Base-by-base conservation (phyloP, 2,329 filamentous ascomycete genomes). In the Polychaeton citri region DNA sequence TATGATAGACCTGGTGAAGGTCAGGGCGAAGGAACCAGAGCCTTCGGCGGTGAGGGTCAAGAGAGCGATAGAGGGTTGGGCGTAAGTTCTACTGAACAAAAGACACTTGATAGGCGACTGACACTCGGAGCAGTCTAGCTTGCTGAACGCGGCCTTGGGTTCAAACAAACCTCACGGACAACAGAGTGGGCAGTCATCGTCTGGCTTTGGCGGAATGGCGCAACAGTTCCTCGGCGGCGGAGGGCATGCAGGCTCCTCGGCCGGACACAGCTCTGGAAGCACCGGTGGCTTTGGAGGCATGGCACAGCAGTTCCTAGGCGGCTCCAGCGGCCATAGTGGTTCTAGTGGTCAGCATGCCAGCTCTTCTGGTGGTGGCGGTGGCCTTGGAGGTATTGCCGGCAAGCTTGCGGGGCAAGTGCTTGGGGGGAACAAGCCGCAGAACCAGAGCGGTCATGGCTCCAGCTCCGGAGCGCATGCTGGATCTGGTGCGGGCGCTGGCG, bases 231-330 rank as follows among this genome's bases (percentile, higher is more conserved):
- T 51, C 5, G 48, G 49, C 19, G 47, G 48, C 13, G 18, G 34
- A 2, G 34, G 35, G 9, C 21, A 30, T 28, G 24, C 12, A 21
- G 37, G 43, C 16, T 35, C 32, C 6, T 37, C 33, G 6, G 35
- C 38, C 21, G 19, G 35, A 10, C 39, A 39, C 37, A 41, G 40
- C 6, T 40, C 43, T 30, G 37, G 38, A 32, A 37, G 44, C 33
- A 32, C 39, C 34, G 35, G 43, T 9, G 50, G 51, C 2, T 38
- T 55, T 16, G 51, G 49, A 3, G 50, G 51, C n/a, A 35, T 58
- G 6, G 53, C 53, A 13, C 37, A 42, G 9, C 48, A 45, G 5
- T 51, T 58, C 32, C 42, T 58, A 8, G 55, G 56, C 12, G 53
- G 54, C 26, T 42, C 46, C 26, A 38, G 33, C 31, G 40, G 12